phyloP scores from a whole-genome alignment of 164 flowering plant genomes.

The Vitis riparia region DNA sequence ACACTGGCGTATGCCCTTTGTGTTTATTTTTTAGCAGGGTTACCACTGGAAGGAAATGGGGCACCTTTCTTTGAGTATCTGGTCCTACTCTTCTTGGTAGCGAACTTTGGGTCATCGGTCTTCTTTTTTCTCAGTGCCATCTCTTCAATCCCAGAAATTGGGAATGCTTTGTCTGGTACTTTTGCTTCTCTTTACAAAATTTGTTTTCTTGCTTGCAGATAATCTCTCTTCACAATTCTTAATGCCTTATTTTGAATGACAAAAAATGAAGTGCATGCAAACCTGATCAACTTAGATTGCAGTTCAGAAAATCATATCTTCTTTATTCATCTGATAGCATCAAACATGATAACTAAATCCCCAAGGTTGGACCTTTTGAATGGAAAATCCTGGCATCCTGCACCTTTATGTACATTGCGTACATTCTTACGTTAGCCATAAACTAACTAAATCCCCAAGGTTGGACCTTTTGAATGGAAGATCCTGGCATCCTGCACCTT shows the following conservation, averaged over 20 bases:
- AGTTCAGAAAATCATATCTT: background rate
- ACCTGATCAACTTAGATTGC: background rate
- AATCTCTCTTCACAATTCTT: too few species aligned
- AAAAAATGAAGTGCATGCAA: background rate
- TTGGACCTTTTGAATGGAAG: too few species aligned
- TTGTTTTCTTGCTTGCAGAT: background rate
- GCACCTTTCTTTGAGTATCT: slow-evolving; percentile 18
- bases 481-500: too few species aligned
- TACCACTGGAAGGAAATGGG: slow-evolving; percentile 19
- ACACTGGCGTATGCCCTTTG: slow-evolving; percentile 27
- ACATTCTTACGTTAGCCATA: too few species aligned
- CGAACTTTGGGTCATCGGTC: slow-evolving; percentile 28
- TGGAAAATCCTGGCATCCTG: too few species aligned
- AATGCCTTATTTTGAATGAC: background rate
- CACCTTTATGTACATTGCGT: too few species aligned
- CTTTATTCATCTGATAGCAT: too few species aligned
- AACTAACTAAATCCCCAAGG: too few species aligned
- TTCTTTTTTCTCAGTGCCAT: slow-evolving; percentile 34
- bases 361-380: too few species aligned
- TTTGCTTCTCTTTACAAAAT: background rate
- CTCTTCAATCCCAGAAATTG: slow-evolving; percentile 32
- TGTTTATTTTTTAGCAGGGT: slow-evolving; percentile 26
- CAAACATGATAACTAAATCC: too few species aligned
- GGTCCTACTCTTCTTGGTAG: slow-evolving; percentile 27
- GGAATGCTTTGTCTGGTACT: slow-evolving; percentile 35